Evolutionary conservation across 257 asterid genomes (phyloP), one percentile per base, ranked within the genome.

Genomic region (Henckelia pumila): DNA sequence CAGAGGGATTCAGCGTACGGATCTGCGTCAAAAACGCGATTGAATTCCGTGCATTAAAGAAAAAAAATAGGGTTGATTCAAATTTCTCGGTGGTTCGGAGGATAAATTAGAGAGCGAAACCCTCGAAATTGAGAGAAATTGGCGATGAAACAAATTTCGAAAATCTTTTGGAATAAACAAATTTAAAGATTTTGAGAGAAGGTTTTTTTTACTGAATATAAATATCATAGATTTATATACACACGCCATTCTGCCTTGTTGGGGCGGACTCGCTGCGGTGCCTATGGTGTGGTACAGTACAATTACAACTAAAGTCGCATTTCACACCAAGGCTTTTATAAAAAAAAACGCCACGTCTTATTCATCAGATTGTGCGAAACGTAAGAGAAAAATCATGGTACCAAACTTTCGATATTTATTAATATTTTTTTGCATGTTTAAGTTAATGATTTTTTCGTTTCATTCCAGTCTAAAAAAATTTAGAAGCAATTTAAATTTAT

Each of bases 41-140:
- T 69, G 53, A 59, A 77, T 21, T 19, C 70, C 79, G 73, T 73
- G 77, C 79, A 73, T 67, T 56, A 73, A 73, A 59, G 76, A 28
- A 61, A 19, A 35, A 16, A 35, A 16, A 16, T 14, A 73, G 72
- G 63, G 55, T 70, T 49, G 37, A 55, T 64, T 37, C 64, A 6
- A 56, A 69, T 56, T 71, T 64, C 62, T 20, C 28, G 44, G 73
- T 57, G 49, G 63, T n/a, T 11, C 60, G 25, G 30, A 52, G 57
- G 23, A 17, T 53, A 30, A 20, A 21, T 32, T 61, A 56, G 58
- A 24, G 74, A 65, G 57, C 59, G 70, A 76, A 76, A 73, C 71
- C 79, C 79, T 73, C 50, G 58, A 47, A 72, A 23, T 71, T n/a
- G 24, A 57, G 17, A 59, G 58, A 79, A 64, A n/a, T 68, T 32